These are phyloP conservation scores for Planoprotostelium fungivorum DNA, from an alignment of 78 protist species.

Conservation along the genomic window DNA sequence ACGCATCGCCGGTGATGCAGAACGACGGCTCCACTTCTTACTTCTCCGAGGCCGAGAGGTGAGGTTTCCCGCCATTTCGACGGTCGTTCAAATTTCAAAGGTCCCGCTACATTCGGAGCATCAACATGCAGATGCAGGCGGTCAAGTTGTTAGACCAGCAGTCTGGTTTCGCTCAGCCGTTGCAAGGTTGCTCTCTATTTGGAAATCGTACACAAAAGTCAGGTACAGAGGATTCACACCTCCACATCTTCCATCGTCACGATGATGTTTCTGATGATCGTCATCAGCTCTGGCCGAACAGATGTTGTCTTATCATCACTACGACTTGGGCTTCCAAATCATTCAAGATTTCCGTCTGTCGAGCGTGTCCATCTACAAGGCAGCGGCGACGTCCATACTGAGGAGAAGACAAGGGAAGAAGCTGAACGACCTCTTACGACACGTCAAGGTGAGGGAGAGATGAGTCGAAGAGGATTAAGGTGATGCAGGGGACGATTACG, in stretches of 20 bases:
- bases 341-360: slow-evolving; percentile 31
- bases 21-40: slow-evolving; percentile 20
- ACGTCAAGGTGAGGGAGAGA: slow-evolving; percentile 4
- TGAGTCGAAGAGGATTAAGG: background rate
- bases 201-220: slow-evolving; percentile 16
- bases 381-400: slow-evolving; percentile 22
- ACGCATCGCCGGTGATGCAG: slow-evolving; percentile 4
- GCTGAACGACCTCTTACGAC: slow-evolving; percentile 24
- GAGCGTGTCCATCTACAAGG: slow-evolving; percentile 19
- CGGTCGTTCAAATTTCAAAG: slow-evolving; percentile 17
- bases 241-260: no score
- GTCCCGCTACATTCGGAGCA: slow-evolving; percentile 22
- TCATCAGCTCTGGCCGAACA: slow-evolving; percentile 32
- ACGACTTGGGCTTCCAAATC: slow-evolving; percentile 49
- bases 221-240: no score
- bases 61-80: background rate
- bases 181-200: slow-evolving; percentile 29
- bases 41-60: slow-evolving; percentile 5
- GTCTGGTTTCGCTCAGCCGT: background rate
- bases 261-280: no score
- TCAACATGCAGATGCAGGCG: slow-evolving; percentile 28
- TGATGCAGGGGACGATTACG: background rate
- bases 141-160: slow-evolving; percentile 29
- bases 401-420: slow-evolving; percentile 23
- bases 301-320: slow-evolving; percentile 19